These are phyloP conservation scores for Dimocarpus longan DNA, from an alignment of 345 rosid species.

Conservation along the genomic window DNA sequence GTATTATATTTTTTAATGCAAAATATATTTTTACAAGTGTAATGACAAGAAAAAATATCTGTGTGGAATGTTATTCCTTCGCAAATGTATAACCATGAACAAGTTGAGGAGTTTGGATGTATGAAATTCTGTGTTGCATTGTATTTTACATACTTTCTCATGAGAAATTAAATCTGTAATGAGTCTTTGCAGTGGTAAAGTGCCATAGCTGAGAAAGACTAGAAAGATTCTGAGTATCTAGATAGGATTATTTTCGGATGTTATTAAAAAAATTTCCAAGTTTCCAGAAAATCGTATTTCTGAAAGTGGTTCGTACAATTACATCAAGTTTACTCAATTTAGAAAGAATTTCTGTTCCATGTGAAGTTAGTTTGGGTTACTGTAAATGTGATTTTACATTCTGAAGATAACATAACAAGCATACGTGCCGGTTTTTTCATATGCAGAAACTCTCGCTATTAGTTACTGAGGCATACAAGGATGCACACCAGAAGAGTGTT, in stretches of 20 bases:
- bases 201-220: neutral
- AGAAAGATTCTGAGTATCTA: neutral
- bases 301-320: neutral
- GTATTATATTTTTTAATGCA: neutral
- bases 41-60: neutral
- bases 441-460: constrained; percentile 76
- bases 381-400: neutral
- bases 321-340: neutral
- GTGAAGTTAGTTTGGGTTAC: constrained; percentile 1
- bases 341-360: constrained; percentile 7
- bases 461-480: constrained; percentile 89
- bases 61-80: neutral
- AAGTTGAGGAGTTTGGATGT: neutral
- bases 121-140: neutral
- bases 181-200: neutral
- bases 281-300: too few relatives aligned
- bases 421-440: neutral
- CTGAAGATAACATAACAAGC: neutral
- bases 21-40: neutral
- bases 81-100: neutral
- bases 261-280: too few relatives aligned
- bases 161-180: neutral
- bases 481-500: constrained; percentile 88
- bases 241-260: neutral
- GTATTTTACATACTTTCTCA: neutral